Percentiles rank a stretch among this genome's conserved stretches.
Conservation (phyloP, 305 asterid genomes). For the Euphrasia arctica region DNA sequence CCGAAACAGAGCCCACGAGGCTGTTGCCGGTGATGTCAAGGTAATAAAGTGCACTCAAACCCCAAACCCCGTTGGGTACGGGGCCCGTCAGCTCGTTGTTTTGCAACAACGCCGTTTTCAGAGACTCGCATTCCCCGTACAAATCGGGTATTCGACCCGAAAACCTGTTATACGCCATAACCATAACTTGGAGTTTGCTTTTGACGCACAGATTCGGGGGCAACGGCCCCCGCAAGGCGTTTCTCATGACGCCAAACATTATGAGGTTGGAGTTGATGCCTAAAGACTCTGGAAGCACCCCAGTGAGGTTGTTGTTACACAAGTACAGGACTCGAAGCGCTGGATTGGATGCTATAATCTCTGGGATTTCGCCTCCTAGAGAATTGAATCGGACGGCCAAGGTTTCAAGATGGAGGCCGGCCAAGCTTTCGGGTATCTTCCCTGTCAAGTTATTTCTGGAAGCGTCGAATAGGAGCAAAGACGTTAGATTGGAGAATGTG, state of each 20-base stretch:
- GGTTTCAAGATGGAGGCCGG: conserved; percentile 43
- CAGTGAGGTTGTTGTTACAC: conserved; percentile 64
- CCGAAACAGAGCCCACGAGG: conserved; percentile 55
- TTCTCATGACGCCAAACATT: conserved; percentile 59
- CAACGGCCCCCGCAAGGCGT: conserved; percentile 58
- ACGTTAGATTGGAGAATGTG: conserved; percentile 47
- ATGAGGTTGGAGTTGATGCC: conserved; percentile 61
- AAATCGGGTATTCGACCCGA: not conserved
- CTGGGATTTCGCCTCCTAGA: conserved; percentile 64
- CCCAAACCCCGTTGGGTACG: conserved; percentile 59
- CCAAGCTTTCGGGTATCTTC: conserved; percentile 57
- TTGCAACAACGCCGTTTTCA: conserved; percentile 34
- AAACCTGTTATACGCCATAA: no score
- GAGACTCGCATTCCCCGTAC: conserved; percentile 48
- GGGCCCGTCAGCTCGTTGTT: conserved; percentile 51
- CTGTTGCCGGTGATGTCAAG: conserved; percentile 51
- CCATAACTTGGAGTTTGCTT: conserved; percentile 33
- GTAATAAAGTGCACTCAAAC: conserved; percentile 38
- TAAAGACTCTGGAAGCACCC: conserved; percentile 49
- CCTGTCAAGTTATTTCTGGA: conserved; percentile 70
- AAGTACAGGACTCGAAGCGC: conserved; percentile 43
- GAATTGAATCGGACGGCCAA: conserved; percentile 56
- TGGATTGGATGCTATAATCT: conserved; percentile 37
- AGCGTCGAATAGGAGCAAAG: conserved; percentile 52
- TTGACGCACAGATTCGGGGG: conserved; percentile 59